These are phyloP conservation scores for Austroboletus rostrupii DNA, from an alignment of 1,284 basidiomycete species.

Conservation along the genomic window DNA sequence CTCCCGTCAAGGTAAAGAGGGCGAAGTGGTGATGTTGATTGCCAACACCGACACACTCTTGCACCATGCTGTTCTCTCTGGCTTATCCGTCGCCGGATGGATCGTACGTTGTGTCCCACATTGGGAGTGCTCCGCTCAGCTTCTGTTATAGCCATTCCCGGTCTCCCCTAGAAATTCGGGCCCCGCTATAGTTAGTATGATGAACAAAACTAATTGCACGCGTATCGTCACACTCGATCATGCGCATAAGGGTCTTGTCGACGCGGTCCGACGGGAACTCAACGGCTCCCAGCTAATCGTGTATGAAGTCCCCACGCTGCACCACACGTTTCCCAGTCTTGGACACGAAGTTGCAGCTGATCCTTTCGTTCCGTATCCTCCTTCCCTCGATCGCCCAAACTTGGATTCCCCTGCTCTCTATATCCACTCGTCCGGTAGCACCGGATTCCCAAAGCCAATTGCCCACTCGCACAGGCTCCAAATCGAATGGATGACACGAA, in stretches of 20 bases:
- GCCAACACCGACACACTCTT: constrained; percentile 33
- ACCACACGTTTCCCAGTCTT: constrained; percentile 30
- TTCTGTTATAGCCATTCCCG: constrained; percentile 31
- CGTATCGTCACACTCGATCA: constrained; percentile 30
- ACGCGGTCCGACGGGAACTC: constrained; percentile 15
- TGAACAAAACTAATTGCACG: constrained; percentile 28
- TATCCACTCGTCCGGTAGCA: neutral
- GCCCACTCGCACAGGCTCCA: constrained; percentile 20
- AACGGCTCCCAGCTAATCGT: constrained; percentile 7
- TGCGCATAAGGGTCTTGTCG: constrained; percentile 26
- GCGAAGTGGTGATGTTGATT: constrained; percentile 32
- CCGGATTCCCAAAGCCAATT: constrained; percentile 8
- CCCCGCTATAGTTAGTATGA: constrained; percentile 28
- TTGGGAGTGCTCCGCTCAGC: neutral
- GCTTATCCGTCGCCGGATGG: constrained; percentile 31
- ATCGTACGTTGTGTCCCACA: constrained; percentile 18
- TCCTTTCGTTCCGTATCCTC: constrained; percentile 29
- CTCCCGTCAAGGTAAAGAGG: constrained; percentile 21
- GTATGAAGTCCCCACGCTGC: constrained; percentile 30
- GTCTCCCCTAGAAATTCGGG: constrained; percentile 33
- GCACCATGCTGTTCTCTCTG: constrained; percentile 29
- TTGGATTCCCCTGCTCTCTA: constrained; percentile 11
- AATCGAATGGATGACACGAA: constrained; percentile 22
- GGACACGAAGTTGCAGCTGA: constrained; percentile 26
- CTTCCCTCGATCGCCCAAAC: constrained; percentile 6